Evolutionary conservation across 2,329 filamentous ascomycete species (phyloP).

Genomic region (Calonectria pteridis): DNA sequence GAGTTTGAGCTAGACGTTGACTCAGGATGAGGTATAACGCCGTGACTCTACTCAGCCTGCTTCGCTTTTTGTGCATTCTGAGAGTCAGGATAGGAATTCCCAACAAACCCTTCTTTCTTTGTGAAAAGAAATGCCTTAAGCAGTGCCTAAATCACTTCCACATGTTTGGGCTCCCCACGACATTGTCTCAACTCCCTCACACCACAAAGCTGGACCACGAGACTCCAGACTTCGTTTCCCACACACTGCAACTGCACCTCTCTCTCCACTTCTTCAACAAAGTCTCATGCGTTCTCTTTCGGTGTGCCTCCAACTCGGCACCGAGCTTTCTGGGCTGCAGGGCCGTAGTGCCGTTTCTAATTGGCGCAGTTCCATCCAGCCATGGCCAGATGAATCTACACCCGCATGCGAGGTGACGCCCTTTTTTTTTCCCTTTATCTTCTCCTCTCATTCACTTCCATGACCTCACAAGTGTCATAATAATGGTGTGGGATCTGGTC

Average conservation of each 20-base stretch:
- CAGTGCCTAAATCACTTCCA: neutral
- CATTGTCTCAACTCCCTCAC: conserved; percentile 1
- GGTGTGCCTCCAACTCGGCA: neutral
- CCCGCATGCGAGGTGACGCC: neutral
- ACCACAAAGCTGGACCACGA: neutral
- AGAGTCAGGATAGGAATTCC: neutral
- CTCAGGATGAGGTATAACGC: neutral
- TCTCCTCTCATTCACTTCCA: neutral
- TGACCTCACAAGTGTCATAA: neutral
- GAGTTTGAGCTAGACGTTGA: neutral
- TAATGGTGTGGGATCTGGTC: conserved; percentile 10
- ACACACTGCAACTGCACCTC: neutral
- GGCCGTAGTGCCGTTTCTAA: neutral
- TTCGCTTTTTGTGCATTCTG: neutral
- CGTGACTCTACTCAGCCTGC: neutral
- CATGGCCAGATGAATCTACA: neutral
- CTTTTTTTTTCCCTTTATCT: neutral
- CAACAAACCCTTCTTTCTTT: neutral
- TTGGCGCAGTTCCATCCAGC: neutral
- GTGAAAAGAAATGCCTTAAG: neutral
- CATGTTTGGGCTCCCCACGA: neutral
- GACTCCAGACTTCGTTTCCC: neutral
- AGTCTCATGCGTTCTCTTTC: neutral
- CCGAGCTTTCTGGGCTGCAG: neutral
- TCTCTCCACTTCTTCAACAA: conserved; percentile 8